Evolutionary conservation across 306 rosid species (phyloP).

Genomic region (Potentilla sterilis): DNA sequence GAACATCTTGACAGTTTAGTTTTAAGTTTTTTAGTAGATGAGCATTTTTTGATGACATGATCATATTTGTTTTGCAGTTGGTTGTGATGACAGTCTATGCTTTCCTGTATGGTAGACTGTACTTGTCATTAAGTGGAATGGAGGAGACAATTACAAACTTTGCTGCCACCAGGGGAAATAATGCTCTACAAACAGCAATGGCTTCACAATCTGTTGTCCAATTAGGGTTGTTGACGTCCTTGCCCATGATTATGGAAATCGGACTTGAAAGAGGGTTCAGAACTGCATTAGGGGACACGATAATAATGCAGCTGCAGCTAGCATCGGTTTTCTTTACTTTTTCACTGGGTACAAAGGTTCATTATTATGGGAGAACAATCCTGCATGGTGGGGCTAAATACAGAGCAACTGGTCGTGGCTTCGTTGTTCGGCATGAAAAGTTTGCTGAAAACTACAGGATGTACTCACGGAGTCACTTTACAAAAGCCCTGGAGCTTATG

Average conservation of each 20-base stretch:
- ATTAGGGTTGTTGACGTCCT: constrained; percentile 73
- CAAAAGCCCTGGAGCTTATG: constrained; percentile 78
- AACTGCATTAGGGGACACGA: constrained; percentile 72
- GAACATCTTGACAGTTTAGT: not conserved
- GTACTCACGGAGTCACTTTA: constrained; percentile 97
- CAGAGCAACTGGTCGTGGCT: constrained; percentile 99
- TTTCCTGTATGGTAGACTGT: constrained; percentile 82
- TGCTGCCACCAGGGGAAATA: constrained; percentile 62
- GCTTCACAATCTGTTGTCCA: constrained; percentile 88
- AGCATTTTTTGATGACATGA: not conserved
- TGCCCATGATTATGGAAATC: constrained; percentile 98
- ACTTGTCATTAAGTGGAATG: constrained; percentile 87
- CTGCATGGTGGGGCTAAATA: constrained; percentile 96
- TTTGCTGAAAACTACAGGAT: constrained; percentile 89
- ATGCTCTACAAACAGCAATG: constrained; percentile 62
- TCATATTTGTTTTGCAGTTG: constrained; percentile 49
- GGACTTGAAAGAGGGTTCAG: constrained; percentile 97
- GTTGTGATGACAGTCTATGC: constrained; percentile 73
- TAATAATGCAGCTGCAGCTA: constrained; percentile 91
- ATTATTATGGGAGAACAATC: constrained; percentile 88
- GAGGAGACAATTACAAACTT: constrained; percentile 65
- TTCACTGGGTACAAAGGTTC: constrained; percentile 85
- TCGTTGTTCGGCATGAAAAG: constrained; percentile 92
- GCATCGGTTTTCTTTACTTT: constrained; percentile 96
- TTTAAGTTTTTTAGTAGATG: not conserved